Conservation (phyloP, 345 rosid species). For the rapeseed (Brassica napus) region DNA sequence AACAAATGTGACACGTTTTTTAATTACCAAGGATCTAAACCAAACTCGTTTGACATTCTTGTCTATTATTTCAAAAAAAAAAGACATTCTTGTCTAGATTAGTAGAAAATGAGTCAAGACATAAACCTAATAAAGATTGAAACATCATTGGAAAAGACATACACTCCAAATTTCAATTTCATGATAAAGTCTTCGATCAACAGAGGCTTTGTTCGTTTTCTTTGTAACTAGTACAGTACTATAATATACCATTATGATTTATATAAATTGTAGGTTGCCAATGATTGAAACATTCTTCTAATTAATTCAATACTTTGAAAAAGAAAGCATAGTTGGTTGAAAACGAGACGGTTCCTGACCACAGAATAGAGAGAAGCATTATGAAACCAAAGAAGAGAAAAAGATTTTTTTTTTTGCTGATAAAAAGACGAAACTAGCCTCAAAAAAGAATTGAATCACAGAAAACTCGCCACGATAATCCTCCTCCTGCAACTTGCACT, state of each 20-base stretch:
- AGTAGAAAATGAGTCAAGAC: not conserved
- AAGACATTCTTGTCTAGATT: not conserved
- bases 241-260: not conserved
- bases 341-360: constrained; percentile 23
- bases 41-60: not conserved
- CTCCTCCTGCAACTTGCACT: constrained; percentile 24
- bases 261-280: not conserved
- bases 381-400: constrained; percentile 22
- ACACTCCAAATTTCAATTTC: not conserved
- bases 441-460: not conserved
- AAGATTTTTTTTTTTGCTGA: constrained; percentile 1
- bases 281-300: not conserved
- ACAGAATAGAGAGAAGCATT: constrained; percentile 12
- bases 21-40: not conserved
- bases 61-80: no score
- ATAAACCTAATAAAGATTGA: not conserved
- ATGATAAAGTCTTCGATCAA: not conserved
- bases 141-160: not conserved
- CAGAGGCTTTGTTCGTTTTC: not conserved
- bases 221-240: not conserved
- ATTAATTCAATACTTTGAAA: not conserved
- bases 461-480: not conserved
- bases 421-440: constrained; percentile 31
- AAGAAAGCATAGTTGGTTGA: not conserved
- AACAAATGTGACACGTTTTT: not conserved